Conservation (phyloP, 257 asterid genomes). For the Petunia secreta region DNA sequence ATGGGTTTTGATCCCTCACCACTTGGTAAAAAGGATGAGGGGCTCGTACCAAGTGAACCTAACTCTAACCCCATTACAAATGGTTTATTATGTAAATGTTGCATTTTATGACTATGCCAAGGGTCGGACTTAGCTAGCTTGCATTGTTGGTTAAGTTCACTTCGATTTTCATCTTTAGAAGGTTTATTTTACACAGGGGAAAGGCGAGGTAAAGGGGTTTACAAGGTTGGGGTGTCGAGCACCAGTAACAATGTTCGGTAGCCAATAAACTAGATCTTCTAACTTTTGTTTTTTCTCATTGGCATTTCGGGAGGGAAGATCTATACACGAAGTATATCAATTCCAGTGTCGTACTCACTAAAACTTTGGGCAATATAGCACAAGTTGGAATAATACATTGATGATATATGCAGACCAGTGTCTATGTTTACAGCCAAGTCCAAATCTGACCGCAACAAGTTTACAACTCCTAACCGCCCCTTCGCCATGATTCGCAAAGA, state of each 20-base stretch:
- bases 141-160: not conserved
- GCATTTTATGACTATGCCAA: not conserved
- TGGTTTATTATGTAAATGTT: conserved; percentile 3
- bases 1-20: no score
- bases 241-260: no score
- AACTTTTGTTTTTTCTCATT: no score
- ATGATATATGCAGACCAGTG: not conserved
- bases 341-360: not conserved
- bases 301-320: not conserved
- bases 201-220: no score
- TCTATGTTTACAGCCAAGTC: not conserved
- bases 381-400: not conserved
- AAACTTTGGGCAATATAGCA: not conserved
- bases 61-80: not conserved
- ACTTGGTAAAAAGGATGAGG: no score
- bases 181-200: not conserved
- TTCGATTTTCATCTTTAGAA: not conserved
- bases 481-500: not conserved
- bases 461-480: not conserved
- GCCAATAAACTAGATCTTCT: no score
- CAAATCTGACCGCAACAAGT: not conserved
- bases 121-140: not conserved
- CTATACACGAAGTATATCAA: not conserved
- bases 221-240: no score
- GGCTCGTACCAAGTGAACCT: no score